Percentiles rank a stretch among this genome's conserved stretches.
Evolutionary conservation across 2,329 filamentous ascomycete species (phyloP).

Genomic region (Venturiaceae sp.): DNA sequence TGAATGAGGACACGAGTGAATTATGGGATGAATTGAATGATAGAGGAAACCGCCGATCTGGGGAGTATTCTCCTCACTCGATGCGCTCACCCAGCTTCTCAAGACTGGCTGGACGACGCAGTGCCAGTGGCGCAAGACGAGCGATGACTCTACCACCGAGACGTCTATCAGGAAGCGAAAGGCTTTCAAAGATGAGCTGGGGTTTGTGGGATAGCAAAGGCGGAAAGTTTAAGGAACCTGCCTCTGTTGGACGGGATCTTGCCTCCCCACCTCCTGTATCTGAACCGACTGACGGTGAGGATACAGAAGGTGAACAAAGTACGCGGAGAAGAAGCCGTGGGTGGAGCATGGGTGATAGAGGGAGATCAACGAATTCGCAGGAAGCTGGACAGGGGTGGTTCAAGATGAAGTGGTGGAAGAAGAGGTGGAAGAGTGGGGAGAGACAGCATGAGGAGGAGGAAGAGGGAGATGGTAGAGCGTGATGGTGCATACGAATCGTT

Average conservation of each 20-base stretch:
- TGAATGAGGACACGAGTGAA: slow-evolving; percentile 57
- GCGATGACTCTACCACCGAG: not conserved
- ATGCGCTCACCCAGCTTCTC: not conserved
- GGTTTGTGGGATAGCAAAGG: not conserved
- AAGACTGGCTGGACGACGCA: not conserved
- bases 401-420: slow-evolving; percentile 8
- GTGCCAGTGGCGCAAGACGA: not conserved
- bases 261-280: not conserved
- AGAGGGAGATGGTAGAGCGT: not conserved
- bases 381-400: not conserved
- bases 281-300: slow-evolving; percentile 2
- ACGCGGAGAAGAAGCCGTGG: not conserved
- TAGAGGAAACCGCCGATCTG: slow-evolving; percentile 34
- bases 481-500: not conserved
- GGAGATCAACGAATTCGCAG: not conserved
- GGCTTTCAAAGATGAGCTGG: not conserved
- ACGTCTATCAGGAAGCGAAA: not conserved
- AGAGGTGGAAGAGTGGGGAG: slow-evolving; percentile 6
- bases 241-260: not conserved
- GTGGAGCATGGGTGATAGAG: slow-evolving; percentile 1
- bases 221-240: not conserved
- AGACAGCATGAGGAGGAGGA: not conserved
- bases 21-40: slow-evolving; percentile 88
- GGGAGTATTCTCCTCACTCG: not conserved
- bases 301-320: slow-evolving; percentile 1